Base-by-base conservation (phyloP, 1,284 basidiomycete species). In the Cerrena zonata region DNA sequence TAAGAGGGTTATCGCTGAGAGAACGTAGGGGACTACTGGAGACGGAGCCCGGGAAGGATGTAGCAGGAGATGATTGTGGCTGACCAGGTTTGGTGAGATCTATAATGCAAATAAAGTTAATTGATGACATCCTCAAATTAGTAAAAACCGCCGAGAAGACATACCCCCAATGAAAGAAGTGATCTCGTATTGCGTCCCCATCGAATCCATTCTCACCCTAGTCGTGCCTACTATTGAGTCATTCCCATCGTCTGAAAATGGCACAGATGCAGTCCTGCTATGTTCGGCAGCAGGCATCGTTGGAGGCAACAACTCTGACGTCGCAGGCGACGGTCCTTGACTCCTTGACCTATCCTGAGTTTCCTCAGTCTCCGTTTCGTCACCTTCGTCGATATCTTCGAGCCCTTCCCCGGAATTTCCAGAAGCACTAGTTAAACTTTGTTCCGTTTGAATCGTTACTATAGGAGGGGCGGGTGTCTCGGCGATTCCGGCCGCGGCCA, bases 141-240 rank as follows among this genome's bases (percentile, higher is more conserved):
- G 39, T 26, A 48, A 43, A 18, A 41, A 50, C 42, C 41, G 58
- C 49, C n/a, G 45, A 12, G 34, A 25, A 19, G 5, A 64, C 78
- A 64, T 56, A 86, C 84, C 74, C 53, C 76, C 80, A 56, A 88
- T 85, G 61, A 88, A 88, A 2, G 86, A 87, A 21, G 85, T 88
- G 21, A 87, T 82, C 56, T 87, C 84, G 56, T 82, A 86, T 54
- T 78, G 79, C 0, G 76, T 83, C 13, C 72, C 79, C 19, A 63
- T 67, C n/a, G 79, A 80, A 48, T 72, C 69, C 43, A 68, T 60
- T 38, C 60, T 62, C 19, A 51, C 38, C 18, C 55, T 49, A 15
- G 58, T 58, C 47, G 62, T 51, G 37, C 49, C 47, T 38, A 42
- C 52, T 22, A 51, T 61, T 12, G 59, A 51, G 2, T 58, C 56